phyloP scores from a whole-genome alignment of 805 yeast species.

The Debaryomyces hansenii region DNA sequence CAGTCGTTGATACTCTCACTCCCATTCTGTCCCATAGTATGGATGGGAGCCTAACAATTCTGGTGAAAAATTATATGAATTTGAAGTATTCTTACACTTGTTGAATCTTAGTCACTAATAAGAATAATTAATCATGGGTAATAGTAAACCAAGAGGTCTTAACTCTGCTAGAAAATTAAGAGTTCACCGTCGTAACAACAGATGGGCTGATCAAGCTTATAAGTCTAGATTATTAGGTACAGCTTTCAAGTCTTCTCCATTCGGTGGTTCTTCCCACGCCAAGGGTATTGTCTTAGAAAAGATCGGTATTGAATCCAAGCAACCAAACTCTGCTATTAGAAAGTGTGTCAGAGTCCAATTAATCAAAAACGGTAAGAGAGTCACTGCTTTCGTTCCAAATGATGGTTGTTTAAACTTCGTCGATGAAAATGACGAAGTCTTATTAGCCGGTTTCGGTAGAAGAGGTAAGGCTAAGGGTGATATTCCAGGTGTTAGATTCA shows the following conservation, averaged over 20 bases:
- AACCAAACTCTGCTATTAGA: conserved; percentile 99
- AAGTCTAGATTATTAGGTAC: conserved; percentile 99
- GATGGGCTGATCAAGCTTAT: conserved; percentile 99
- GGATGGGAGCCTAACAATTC: neutral
- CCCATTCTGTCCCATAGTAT: neutral
- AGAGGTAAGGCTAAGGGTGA: conserved; percentile 99
- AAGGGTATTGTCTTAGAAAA: conserved; percentile 99
- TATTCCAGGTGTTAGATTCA: conserved; percentile 99
- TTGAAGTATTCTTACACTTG: conserved; percentile 2
- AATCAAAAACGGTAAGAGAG: conserved; percentile 99
- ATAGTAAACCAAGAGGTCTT: conserved; percentile 99
- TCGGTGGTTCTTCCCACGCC: conserved; percentile 99
- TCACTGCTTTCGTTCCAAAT: conserved; percentile 99
- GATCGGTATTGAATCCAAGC: conserved; percentile 99
- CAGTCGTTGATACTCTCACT: too few relatives aligned
- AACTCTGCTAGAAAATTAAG: conserved; percentile 99
- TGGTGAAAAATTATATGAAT: neutral
- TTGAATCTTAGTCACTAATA: conserved; percentile 2
- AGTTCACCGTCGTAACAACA: conserved; percentile 99
- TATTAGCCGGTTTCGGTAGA: conserved; percentile 99
- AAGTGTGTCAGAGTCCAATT: conserved; percentile 99
- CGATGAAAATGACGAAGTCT: conserved; percentile 99
- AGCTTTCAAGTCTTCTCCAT: conserved; percentile 99
- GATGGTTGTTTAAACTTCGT: conserved; percentile 99
- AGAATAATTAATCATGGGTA: conserved; percentile 75